Evolutionary conservation across 306 rosid species (phyloP).

Genomic region (Cucumis cinereus): DNA sequence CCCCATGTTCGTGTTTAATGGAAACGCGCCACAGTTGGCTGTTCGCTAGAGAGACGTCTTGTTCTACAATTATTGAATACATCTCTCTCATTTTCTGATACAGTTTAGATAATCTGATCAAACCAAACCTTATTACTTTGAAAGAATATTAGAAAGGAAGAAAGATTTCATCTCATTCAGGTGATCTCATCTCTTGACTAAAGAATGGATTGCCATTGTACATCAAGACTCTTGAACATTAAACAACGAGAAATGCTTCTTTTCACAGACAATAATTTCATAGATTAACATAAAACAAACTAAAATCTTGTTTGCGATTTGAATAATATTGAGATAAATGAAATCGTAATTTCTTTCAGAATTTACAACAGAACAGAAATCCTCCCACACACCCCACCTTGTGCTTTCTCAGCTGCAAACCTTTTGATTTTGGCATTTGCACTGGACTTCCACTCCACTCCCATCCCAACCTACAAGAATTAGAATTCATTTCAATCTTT

Average conservation of each 20-base stretch:
- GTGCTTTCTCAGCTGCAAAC: slow-evolving; percentile 32
- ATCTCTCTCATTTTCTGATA: not conserved
- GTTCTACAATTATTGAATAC: not conserved
- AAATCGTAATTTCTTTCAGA: slow-evolving; percentile 17
- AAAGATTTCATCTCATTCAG: not conserved
- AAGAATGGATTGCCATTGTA: not conserved
- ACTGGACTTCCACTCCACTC: slow-evolving; percentile 68
- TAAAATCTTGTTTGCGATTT: not conserved
- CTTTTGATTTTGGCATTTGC: slow-evolving; percentile 54
- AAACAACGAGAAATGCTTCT: not conserved
- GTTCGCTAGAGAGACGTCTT: not conserved
- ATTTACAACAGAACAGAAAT: slow-evolving; percentile 49
- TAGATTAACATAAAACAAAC: not conserved
- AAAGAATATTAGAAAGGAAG: not conserved
- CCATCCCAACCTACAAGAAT: slow-evolving; percentile 42
- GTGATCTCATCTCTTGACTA: not conserved
- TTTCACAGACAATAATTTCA: not conserved
- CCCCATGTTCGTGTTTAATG: not conserved
- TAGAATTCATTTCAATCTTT: not conserved
- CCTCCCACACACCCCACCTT: slow-evolving; percentile 25
- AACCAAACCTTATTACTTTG: not conserved
- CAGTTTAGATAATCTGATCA: not conserved
- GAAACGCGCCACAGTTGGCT: not conserved
- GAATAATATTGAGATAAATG: not conserved
- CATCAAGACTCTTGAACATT: not conserved